Evolutionary conservation across 2,329 filamentous ascomycete species (phyloP).

Genomic region (Periconia sp.): DNA sequence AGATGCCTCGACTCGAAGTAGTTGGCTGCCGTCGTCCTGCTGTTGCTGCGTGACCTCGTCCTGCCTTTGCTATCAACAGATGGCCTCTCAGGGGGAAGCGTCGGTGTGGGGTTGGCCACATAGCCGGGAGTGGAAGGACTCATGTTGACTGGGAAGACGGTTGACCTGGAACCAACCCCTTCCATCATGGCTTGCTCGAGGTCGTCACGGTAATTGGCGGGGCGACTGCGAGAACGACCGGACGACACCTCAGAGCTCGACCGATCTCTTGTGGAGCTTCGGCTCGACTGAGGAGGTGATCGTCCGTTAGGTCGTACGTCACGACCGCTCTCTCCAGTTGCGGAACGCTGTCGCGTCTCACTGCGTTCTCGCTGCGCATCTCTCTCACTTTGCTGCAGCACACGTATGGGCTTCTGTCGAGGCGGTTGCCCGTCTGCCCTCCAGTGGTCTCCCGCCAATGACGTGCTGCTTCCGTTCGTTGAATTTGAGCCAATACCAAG

Average conservation of each 20-base stretch:
- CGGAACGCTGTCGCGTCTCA: slow-evolving; percentile 37
- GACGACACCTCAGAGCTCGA: slow-evolving; percentile 61
- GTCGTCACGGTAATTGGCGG: slow-evolving; percentile 56
- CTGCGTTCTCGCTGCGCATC: slow-evolving; percentile 42
- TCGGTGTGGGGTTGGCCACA: slow-evolving; percentile 34
- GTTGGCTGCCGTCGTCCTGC: slow-evolving; percentile 37
- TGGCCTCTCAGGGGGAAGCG: slow-evolving; percentile 31
- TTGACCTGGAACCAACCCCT: slow-evolving; percentile 44
- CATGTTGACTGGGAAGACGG: slow-evolving; percentile 37
- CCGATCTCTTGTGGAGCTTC: slow-evolving; percentile 55
- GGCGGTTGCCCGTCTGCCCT: slow-evolving; percentile 31
- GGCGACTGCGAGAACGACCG: slow-evolving; percentile 61
- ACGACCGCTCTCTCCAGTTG: slow-evolving; percentile 42
- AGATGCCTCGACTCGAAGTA: slow-evolving; percentile 47
- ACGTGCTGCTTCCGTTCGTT: slow-evolving; percentile 45
- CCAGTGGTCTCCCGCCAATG: slow-evolving; percentile 37
- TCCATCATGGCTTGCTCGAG: slow-evolving; percentile 58
- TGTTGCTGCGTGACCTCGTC: slow-evolving; percentile 45
- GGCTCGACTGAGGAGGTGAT: slow-evolving; percentile 48
- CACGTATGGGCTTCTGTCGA: slow-evolving; percentile 37
- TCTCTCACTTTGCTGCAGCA: slow-evolving; percentile 42
- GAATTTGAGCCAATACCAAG: slow-evolving; percentile 60
- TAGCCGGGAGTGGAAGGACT: slow-evolving; percentile 44
- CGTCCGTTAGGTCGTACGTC: slow-evolving; percentile 34
- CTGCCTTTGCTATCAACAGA: slow-evolving; percentile 34